phyloP scores from a whole-genome alignment of 192 early-diverging fungal genomes.

The Podila clonocystis region DNA sequence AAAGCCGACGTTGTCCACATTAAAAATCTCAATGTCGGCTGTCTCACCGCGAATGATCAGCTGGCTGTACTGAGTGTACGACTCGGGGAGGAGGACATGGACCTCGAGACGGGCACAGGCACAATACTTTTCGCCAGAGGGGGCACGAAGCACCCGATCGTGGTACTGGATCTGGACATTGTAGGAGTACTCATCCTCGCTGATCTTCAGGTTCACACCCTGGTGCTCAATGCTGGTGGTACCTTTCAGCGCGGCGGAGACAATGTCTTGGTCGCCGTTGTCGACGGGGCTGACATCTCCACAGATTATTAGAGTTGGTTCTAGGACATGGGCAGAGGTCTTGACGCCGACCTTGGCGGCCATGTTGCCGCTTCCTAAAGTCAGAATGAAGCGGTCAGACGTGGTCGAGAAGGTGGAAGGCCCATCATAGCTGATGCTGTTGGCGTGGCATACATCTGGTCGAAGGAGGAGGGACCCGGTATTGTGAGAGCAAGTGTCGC shows the following conservation, averaged over 20 bases:
- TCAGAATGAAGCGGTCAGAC: slow-evolving; percentile 14
- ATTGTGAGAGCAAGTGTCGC: neutral
- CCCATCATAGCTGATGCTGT: slow-evolving; percentile 10
- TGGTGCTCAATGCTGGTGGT: neutral
- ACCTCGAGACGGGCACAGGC: slow-evolving; percentile 22
- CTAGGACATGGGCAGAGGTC: neutral
- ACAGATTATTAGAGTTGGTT: slow-evolving; percentile 14
- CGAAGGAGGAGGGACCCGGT: neutral
- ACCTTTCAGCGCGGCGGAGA: too few species aligned
- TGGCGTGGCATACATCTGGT: neutral
- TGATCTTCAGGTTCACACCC: slow-evolving; percentile 17
- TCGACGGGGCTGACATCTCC: slow-evolving; percentile 17
- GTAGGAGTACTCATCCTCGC: neutral
- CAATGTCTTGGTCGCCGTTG: neutral
- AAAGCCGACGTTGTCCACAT: slow-evolving; percentile 15
- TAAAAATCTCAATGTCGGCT: neutral
- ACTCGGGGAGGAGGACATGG: slow-evolving; percentile 17
- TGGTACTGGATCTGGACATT: slow-evolving; percentile 25
- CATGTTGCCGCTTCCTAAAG: slow-evolving; percentile 12
- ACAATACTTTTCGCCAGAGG: neutral
- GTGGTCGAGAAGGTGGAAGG: slow-evolving; percentile 11
- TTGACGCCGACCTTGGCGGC: slow-evolving; percentile 3
- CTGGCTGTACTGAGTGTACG: slow-evolving; percentile 12
- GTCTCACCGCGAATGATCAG: slow-evolving; percentile 11
- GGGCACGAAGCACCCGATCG: neutral